Evolutionary conservation across 441 rosid species (phyloP).

Genomic region (Biscutella auriculata): DNA sequence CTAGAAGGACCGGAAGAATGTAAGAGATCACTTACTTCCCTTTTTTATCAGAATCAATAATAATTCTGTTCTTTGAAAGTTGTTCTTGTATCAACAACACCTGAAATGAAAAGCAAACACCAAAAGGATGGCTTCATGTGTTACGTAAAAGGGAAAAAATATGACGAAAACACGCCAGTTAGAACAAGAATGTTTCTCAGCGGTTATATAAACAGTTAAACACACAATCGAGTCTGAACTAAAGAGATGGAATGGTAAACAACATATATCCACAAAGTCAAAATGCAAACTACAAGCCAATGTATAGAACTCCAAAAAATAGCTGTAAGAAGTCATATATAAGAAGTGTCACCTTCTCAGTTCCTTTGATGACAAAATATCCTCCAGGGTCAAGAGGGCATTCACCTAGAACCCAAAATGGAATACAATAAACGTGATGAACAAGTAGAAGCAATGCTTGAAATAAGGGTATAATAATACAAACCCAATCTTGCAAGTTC

Average conservation of each 20-base stretch:
- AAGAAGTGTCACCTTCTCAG: constrained; percentile 57
- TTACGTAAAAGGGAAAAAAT: not conserved
- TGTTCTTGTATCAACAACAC: constrained; percentile 91
- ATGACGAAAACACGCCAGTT: not conserved
- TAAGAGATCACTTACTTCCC: constrained; percentile 66
- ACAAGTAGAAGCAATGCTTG: not conserved
- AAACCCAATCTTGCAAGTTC: constrained; percentile 84
- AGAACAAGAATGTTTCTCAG: not conserved
- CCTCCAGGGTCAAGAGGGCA: constrained; percentile 98
- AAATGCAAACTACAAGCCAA: not conserved
- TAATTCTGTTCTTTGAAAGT: constrained; percentile 87
- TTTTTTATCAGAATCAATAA: constrained; percentile 86
- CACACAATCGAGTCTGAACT: not conserved
- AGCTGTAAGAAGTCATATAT: not conserved
- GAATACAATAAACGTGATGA: constrained; percentile 11
- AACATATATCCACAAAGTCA: not conserved
- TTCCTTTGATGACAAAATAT: constrained; percentile 81
- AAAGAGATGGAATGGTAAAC: not conserved
- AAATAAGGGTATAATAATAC: constrained; percentile 22
- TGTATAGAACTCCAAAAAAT: not conserved
- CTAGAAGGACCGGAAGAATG: constrained; percentile 2
- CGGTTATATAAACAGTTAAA: not conserved
- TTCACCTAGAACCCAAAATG: constrained; percentile 50
- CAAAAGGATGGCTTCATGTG: not conserved
- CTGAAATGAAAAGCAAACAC: constrained; percentile 35